Conservation (phyloP, 148 eudicot species). For the Tetragonia tetragonoides region DNA sequence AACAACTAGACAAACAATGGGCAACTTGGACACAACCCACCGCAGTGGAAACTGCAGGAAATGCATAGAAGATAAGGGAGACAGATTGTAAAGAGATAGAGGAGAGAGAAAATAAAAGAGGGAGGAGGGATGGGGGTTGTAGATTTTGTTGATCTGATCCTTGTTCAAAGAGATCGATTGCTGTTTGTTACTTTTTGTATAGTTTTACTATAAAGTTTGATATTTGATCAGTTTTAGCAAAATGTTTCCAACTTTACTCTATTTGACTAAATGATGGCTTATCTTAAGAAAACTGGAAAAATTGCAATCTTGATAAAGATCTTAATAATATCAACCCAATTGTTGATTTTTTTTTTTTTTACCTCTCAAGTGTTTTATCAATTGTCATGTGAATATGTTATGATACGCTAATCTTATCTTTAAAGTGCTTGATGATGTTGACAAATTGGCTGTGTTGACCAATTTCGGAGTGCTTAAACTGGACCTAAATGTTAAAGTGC, state of each 20-base stretch:
- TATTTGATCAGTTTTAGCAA: neutral
- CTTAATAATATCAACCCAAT: neutral
- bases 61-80: slow-evolving; percentile 1
- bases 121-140: neutral
- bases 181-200: slow-evolving; percentile 2
- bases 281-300: too few relatives aligned
- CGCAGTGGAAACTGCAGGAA: slow-evolving; percentile 1
- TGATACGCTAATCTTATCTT: neutral
- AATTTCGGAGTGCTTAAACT: neutral
- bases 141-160: neutral
- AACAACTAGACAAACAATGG: slow-evolving; percentile 12
- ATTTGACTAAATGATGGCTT: neutral
- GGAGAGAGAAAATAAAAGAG: neutral
- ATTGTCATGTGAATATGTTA: neutral
- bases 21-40: neutral
- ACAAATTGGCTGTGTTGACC: neutral
- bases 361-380: neutral
- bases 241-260: neutral
- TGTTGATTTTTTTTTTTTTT: neutral
- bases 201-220: neutral
- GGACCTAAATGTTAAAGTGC: too few relatives aligned
- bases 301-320: too few relatives aligned
- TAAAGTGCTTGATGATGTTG: slow-evolving; percentile 7
- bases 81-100: neutral
- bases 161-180: slow-evolving; percentile 2